Conservation (phyloP, 176 grass and related monocot genomes). For the Tillandsia leiboldiana region DNA sequence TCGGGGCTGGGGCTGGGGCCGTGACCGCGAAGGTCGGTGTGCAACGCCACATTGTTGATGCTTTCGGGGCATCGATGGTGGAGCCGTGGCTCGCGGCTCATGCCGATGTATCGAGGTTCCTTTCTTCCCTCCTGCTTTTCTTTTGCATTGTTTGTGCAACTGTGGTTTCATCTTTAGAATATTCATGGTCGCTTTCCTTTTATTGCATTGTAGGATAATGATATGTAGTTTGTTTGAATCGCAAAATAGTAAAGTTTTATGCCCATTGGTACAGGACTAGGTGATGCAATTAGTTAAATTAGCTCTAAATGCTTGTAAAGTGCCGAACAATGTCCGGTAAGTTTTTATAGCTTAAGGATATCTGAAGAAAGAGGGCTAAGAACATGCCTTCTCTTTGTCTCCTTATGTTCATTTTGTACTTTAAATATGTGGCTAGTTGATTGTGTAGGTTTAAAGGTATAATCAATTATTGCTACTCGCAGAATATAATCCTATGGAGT, state of each 20-base stretch:
- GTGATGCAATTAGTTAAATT: no score
- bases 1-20: neutral
- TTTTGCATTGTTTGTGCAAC: neutral
- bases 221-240: no score
- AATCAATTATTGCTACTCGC: neutral
- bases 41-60: constrained; percentile 23
- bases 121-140: constrained; percentile 1
- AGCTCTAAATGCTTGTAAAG: no score
- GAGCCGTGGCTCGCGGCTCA: constrained; percentile 81
- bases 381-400: no score
- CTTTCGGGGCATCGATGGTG: constrained; percentile 54
- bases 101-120: constrained; percentile 75
- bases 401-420: no score
- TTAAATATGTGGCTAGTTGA: neutral
- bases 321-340: neutral
- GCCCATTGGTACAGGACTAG: no score
- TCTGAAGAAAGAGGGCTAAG: neutral
- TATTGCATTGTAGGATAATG: no score
- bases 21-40: neutral
- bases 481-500: neutral
- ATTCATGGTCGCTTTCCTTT: no score
- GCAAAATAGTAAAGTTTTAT: no score
- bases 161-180: no score
- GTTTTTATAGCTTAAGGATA: neutral
- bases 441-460: neutral